These are phyloP conservation scores for Neoscytalidium dimidiatum DNA, from an alignment of 2,329 filamentous ascomycete genomes.

Conservation along the genomic window DNA sequence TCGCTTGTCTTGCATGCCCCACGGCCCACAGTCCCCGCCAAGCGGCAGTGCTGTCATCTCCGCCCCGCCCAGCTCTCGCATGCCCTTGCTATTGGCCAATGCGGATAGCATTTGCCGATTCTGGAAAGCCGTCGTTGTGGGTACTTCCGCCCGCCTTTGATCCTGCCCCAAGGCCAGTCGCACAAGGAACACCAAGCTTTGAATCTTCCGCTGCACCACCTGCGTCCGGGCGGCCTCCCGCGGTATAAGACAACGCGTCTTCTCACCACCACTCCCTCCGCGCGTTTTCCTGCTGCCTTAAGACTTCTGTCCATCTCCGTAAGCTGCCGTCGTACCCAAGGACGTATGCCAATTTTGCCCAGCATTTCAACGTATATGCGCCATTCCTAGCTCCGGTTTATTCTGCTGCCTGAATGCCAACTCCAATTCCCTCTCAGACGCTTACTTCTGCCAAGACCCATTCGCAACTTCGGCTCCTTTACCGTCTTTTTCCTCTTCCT, in stretches of 20 bases:
- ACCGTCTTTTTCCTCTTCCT: too few species aligned
- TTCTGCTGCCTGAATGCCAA: constrained; percentile 4
- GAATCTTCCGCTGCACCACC: not conserved
- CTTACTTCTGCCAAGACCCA: not conserved
- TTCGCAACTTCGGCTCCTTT: not conserved
- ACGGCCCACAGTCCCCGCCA: not conserved
- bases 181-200: constrained; percentile 1
- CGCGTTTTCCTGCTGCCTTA: constrained; percentile 3
- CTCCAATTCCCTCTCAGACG: not conserved
- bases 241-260: constrained; percentile 8
- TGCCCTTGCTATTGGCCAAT: not conserved
- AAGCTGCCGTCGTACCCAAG: not conserved
- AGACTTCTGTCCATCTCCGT: not conserved
- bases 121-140: not conserved
- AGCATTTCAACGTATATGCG: too few species aligned
- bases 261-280: not conserved
- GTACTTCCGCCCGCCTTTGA: not conserved
- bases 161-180: not conserved
- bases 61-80: not conserved
- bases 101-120: not conserved
- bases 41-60: not conserved
- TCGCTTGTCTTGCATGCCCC: not conserved
- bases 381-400: not conserved
- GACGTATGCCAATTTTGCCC: not conserved
- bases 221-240: not conserved